Evolutionary conservation across 2,329 filamentous ascomycete genomes (phyloP), one percentile per base, ranked within the genome.

Genomic region (Stagonosporopsis rhizophila): DNA sequence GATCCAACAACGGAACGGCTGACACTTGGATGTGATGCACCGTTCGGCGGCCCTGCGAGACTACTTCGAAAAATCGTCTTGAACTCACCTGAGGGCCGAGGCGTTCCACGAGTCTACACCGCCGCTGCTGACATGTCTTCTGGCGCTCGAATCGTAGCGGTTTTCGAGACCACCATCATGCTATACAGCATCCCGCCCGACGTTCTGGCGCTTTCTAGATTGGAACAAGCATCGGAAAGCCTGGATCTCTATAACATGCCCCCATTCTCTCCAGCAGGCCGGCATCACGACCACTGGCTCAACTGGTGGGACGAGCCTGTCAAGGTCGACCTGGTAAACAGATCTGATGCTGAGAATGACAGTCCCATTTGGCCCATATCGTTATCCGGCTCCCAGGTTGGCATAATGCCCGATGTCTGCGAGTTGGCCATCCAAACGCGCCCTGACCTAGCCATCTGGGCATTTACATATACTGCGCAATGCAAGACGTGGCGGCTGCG

Each of bases 181-280:
- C 75, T 89, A 2, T 90, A 87, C 69, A 86, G 81, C 0, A 76
- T 90, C 1, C 86, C 87, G 0, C 71, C 80, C 0, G 86, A 89
- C 68, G 71, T 75, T 15, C 59, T 69, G 35, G 45, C 54, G 0
- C 44, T 74, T 20, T 79, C 78, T 42, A 60, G 56, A 19, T 46
- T 56, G n/a, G 67, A 73, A 39, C 61, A 71, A 20, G 60, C 59
- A n/a, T 52, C 62, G 17, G 65, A 70, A 25, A 63, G 41, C 39
- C 59, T 52, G 53, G 63, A 70, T 25, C 28, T 62, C 12, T 61
- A 70, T 40, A 60, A 28, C 11, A 20, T 54, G 2, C 41, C 60
- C 17, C 61, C 61, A 4, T 62, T 64, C 20, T 54, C 47, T 2
- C 11, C 34, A 11, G 55, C 47, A 44, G 55, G 47, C 17, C 58